These are phyloP conservation scores for Licmophora abbreviata DNA, from an alignment of 108 stramenopile genomes.

Conservation along the genomic window DNA sequence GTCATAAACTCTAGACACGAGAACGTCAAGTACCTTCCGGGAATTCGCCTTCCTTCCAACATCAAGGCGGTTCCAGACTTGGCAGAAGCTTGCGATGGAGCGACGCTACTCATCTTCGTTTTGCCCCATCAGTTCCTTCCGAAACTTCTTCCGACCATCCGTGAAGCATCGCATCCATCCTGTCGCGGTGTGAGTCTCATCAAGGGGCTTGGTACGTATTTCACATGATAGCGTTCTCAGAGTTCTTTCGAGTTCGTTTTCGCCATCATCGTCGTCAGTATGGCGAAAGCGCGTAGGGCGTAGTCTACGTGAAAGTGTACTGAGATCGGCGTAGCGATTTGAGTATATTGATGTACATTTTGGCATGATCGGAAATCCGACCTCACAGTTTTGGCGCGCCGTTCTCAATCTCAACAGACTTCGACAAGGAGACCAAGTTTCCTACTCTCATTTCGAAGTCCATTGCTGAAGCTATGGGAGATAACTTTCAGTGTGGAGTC, in stretches of 20 bases:
- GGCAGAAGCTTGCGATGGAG: slow-evolving; percentile 68
- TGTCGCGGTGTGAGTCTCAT: slow-evolving; percentile 83
- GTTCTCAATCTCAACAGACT: slow-evolving; percentile 30
- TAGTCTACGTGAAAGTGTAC: too few species aligned
- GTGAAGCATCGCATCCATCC: slow-evolving; percentile 45
- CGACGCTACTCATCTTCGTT: slow-evolving; percentile 90
- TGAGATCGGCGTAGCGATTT: too few species aligned
- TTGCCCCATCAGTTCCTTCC: slow-evolving; percentile 93
- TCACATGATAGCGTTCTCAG: too few species aligned
- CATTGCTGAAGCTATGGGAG: slow-evolving; percentile 74
- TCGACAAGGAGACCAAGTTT: slow-evolving; percentile 42
- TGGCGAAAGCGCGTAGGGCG: too few species aligned
- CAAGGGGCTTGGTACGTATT: slow-evolving; percentile 63
- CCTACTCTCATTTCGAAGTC: slow-evolving; percentile 70
- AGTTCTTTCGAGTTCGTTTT: too few species aligned
- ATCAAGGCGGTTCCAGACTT: slow-evolving; percentile 81
- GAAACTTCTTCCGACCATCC: slow-evolving; percentile 63
- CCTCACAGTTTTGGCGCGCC: background rate
- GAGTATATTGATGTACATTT: too few species aligned
- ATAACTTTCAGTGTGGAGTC: slow-evolving; percentile 70
- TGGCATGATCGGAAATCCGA: too few species aligned
- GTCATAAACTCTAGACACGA: slow-evolving; percentile 90
- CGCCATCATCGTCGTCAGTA: too few species aligned
- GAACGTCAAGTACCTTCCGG: slow-evolving; percentile 96
- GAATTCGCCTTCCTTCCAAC: slow-evolving; percentile 81